Conservation (phyloP, 2,329 filamentous ascomycete species). For the Clonostachys byssicola region DNA sequence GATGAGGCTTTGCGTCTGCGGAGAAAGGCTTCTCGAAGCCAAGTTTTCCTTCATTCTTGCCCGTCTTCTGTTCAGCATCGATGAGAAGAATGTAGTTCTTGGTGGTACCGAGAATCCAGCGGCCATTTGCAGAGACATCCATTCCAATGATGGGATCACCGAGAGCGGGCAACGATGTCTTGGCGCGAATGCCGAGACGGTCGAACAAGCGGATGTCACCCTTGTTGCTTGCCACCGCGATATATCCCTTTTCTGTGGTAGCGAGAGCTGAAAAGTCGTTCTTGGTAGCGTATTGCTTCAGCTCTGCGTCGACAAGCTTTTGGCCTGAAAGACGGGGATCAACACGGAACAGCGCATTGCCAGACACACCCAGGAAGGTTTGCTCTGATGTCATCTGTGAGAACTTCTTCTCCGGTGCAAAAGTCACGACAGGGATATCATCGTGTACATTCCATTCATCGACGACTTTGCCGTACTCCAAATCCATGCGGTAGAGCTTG, state of each 20-base stretch:
- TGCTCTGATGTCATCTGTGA: conserved; percentile 94
- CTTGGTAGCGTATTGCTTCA: conserved; percentile 96
- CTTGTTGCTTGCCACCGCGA: conserved; percentile 96
- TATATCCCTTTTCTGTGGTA: conserved; percentile 94
- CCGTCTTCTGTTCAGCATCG: conserved; percentile 82
- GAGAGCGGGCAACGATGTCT: conserved; percentile 92
- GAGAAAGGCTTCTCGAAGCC: conserved; percentile 93
- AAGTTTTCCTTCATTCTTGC: conserved; percentile 97
- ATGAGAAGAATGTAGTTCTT: conserved; percentile 92
- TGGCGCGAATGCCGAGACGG: conserved; percentile 91
- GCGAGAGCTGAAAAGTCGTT: conserved; percentile 95
- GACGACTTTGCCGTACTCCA: conserved; percentile 95
- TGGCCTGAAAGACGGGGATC: conserved; percentile 86
- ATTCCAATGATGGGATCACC: conserved; percentile 93
- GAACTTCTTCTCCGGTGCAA: conserved; percentile 96
- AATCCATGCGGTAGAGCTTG: conserved; percentile 93
- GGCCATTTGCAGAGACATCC: conserved; percentile 91
- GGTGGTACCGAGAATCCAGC: conserved; percentile 93
- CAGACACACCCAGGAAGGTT: conserved; percentile 89
- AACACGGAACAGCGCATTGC: conserved; percentile 88
- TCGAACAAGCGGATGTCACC: conserved; percentile 97
- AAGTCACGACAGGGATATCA: conserved; percentile 87
- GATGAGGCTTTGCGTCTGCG: conserved; percentile 90
- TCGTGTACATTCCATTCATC: conserved; percentile 99
- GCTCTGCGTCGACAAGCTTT: conserved; percentile 87